Conservation (phyloP, 2,329 filamentous ascomycete genomes). For the Fusarium dlaminii region DNA sequence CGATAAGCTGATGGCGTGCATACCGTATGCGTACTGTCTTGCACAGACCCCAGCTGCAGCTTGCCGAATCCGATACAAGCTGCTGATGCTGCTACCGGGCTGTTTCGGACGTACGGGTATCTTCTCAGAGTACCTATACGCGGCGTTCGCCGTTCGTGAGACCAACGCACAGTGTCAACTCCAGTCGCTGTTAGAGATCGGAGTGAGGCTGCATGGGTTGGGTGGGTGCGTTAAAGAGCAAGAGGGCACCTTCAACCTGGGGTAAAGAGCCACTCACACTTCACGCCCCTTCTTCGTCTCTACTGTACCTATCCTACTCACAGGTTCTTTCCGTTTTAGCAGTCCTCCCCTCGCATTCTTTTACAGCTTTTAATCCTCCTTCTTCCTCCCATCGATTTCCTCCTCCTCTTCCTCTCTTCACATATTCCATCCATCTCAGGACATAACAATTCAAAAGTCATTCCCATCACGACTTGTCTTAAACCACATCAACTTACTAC, state of each 20-base stretch:
- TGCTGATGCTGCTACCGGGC: neutral
- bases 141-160: conserved; percentile 35
- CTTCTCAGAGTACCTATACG: conserved; percentile 20
- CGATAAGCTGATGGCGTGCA: conserved; percentile 45
- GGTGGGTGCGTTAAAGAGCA: conserved; percentile 18
- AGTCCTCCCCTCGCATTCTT: conserved; percentile 39
- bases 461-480: conserved; percentile 5
- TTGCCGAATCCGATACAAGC: neutral
- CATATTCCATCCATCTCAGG: neutral
- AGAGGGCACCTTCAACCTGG: conserved; percentile 29
- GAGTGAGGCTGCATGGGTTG: conserved; percentile 30
- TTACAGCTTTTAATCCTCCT: conserved; percentile 37
- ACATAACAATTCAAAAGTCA: conserved; percentile 10
- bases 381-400: conserved; percentile 40
- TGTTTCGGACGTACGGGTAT: conserved; percentile 2
- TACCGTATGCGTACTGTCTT: conserved; percentile 27
- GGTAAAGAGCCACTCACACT: conserved; percentile 43
- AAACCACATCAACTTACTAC: neutral
- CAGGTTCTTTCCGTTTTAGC: conserved; percentile 38
- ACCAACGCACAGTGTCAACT: conserved; percentile 38
- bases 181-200: conserved; percentile 19
- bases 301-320: neutral
- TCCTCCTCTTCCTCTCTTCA: conserved; percentile 23
- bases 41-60: conserved; percentile 24
- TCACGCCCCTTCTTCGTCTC: conserved; percentile 38